Base-by-base conservation (phyloP, 345 rosid species). In the Erodium maritimum region DNA sequence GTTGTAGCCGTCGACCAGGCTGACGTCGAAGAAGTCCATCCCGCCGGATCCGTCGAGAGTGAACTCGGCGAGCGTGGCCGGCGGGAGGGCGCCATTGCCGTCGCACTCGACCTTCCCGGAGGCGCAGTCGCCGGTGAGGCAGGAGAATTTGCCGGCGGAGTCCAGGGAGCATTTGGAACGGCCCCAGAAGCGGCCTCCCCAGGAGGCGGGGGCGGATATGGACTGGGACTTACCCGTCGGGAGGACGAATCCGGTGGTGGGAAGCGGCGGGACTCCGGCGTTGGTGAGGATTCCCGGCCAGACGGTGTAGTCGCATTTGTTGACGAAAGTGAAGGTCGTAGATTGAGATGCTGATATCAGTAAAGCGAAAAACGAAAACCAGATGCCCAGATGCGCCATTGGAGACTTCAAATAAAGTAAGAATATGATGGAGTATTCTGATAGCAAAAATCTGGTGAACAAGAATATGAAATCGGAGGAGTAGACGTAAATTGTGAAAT, bases 131-230 rank as follows among this genome's bases (percentile, higher is more conserved):
- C 78, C 99, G 52, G 99, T 86, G 2, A 66, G 54, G 66, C 99
- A 93, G 17, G 95, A 65, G 80, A 93, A 89, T 67, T 83, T 83
- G 0, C 81, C 82, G 13, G 86, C 10, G 71, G 94, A 72, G 67
- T 82, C 93, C 50, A 77, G 52, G 63, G 86, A 51, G 75, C 99
- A 93, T 56, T 61, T 73, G 9, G 96, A 86, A 8, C 96, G 74
- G 11, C 82, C 99, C 99, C 99, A 93, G 77, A 93, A 75, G 16
- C 96, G 77, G 69, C 99, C 99, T 0, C 91, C 96, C 99, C 99
- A 93, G 10, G 96, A 76, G 8, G 94, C 29, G 3, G 99, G 99
- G 1, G 89, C 87, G 23, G 67, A 22, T n/a, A 93, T 56, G 56
- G 80, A 56, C 42, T 66, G 70, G 57, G 86, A 46, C 62, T 87